These are phyloP conservation scores for Omphalea diandra DNA, from an alignment of 441 rosid species.

Conservation along the genomic window DNA sequence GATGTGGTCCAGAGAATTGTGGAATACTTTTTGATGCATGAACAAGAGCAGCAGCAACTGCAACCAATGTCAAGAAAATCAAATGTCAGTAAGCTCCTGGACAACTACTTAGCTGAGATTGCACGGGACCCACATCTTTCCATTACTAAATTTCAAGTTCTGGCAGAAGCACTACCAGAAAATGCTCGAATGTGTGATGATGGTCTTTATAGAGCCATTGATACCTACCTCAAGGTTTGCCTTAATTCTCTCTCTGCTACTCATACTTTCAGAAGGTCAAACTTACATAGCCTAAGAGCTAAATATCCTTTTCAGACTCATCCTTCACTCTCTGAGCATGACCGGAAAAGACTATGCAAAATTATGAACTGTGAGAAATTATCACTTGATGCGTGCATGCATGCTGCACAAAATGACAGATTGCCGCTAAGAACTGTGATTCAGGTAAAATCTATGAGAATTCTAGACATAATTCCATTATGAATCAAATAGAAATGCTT, in stretches of 20 bases:
- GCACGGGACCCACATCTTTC: conserved; percentile 75
- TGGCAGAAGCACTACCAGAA: conserved; percentile 72
- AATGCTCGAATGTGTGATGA: conserved; percentile 67
- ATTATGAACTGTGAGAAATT: conserved; percentile 67
- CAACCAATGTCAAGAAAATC: conserved; percentile 47
- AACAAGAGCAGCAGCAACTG: conserved; percentile 56
- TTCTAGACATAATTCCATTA: not conserved
- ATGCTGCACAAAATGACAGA: conserved; percentile 91
- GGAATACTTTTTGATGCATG: conserved; percentile 76
- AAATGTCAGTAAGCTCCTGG: conserved; percentile 63
- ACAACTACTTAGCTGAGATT: conserved; percentile 66
- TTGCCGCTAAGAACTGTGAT: conserved; percentile 73
- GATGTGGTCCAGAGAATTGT: conserved; percentile 70
- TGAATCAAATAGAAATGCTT: not conserved
- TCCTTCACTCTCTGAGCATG: conserved; percentile 65
- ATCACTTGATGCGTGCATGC: conserved; percentile 81
- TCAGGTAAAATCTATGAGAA: conserved; percentile 48
- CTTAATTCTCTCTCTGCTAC: conserved; percentile 12
- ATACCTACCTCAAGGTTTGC: conserved; percentile 78
- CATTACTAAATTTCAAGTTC: conserved; percentile 70
- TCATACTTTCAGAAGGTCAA: not conserved
- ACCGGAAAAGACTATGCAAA: conserved; percentile 71
- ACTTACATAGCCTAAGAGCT: not conserved
- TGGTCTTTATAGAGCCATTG: conserved; percentile 88
- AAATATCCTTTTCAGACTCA: conserved; percentile 52